Evolutionary conservation across 306 rosid genomes (phyloP), one percentile per base, ranked within the genome.

Genomic region (Citrullus amarus): DNA sequence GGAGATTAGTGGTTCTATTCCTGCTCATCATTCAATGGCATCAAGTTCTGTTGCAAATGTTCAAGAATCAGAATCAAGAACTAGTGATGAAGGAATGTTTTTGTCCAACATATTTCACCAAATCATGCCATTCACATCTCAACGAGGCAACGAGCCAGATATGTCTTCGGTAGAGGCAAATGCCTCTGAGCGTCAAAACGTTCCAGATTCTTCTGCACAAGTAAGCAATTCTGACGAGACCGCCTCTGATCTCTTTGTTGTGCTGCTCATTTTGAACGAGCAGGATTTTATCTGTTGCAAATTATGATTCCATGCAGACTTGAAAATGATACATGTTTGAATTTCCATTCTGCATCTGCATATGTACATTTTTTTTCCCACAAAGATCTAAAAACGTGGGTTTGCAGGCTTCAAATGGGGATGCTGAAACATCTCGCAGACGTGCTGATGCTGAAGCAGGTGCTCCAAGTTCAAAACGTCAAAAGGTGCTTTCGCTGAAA

Each of bases 381-480:
- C 30, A 28, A 28, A 43, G 71, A 43, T 22, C 46, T 77, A 60
- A 77, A 22, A 51, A 36, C 9, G 25, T 77, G 67, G 16, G 36
- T 38, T 75, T 22, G 48, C 77, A 79, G 81, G 70, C 41, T 65
- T 90, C 81, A 69, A 85, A 54, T 56, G 70, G 86, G 50, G 84
- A 80, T 73, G 87, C 82, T 53, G 96, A 90, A 85, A 81, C 93
- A 57, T 88, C 98, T 0, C 88, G 83, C 75, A 80, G 87, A 54
- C 91, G 34, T 20, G 69, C 79, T 75, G 89, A 79, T 77, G 76
- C 83, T 38, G 92, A 93, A 53, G 73, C 88, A 66, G 75, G 62
- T 81, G 81, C 90, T 80, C 92, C 96, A 62, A 86, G 73, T 82
- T 69, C 97, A 73, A 93, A 93, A 87, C 98, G 98, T 55, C 98